Evolutionary conservation across 768 basidiomycete species (phyloP).

Genomic region (Suillus fuscotomentosus): DNA sequence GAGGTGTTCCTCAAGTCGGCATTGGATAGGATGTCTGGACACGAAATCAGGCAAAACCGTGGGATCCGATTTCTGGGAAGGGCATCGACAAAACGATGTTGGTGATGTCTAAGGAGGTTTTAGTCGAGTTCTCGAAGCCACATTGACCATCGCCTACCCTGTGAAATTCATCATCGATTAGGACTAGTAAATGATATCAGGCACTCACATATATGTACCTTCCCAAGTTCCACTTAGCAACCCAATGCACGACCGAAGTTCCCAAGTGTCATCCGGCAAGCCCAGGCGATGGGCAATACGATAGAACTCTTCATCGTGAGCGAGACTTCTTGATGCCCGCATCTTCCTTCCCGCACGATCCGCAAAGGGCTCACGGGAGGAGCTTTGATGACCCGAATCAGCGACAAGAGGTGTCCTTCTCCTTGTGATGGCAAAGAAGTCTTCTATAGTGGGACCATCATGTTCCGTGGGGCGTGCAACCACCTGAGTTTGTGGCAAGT

Average conservation of each 20-base stretch:
- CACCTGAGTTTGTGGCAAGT: slow-evolving; percentile 49
- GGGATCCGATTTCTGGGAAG: slow-evolving; percentile 10
- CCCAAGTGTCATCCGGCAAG: slow-evolving; percentile 19
- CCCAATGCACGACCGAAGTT: slow-evolving; percentile 37
- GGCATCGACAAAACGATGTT: slow-evolving; percentile 14
- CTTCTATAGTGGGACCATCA: slow-evolving; percentile 53
- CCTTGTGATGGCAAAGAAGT: slow-evolving; percentile 42
- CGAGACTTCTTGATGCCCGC: slow-evolving; percentile 32
- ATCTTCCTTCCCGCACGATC: slow-evolving; percentile 30
- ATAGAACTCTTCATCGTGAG: slow-evolving; percentile 39
- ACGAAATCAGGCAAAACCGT: slow-evolving; percentile 32
- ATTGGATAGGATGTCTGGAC: slow-evolving; percentile 51
- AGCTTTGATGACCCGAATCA: slow-evolving; percentile 34
- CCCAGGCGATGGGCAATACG: slow-evolving; percentile 24
- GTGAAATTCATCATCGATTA: background rate
- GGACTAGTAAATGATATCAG: slow-evolving; percentile 19
- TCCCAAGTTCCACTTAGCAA: slow-evolving; percentile 59
- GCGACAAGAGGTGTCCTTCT: slow-evolving; percentile 50
- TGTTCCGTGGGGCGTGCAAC: slow-evolving; percentile 43
- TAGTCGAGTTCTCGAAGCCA: background rate
- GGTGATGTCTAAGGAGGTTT: slow-evolving; percentile 26
- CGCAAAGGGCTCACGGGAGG: slow-evolving; percentile 28
- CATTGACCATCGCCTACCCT: background rate
- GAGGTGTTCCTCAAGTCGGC: slow-evolving; percentile 43
- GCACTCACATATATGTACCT: slow-evolving; percentile 53